A percentile compares a stretch with the other conserved stretches of the same genome.
phyloP scores from a whole-genome alignment of 2,329 filamentous ascomycete species.

The Ophiostoma sp. region DNA sequence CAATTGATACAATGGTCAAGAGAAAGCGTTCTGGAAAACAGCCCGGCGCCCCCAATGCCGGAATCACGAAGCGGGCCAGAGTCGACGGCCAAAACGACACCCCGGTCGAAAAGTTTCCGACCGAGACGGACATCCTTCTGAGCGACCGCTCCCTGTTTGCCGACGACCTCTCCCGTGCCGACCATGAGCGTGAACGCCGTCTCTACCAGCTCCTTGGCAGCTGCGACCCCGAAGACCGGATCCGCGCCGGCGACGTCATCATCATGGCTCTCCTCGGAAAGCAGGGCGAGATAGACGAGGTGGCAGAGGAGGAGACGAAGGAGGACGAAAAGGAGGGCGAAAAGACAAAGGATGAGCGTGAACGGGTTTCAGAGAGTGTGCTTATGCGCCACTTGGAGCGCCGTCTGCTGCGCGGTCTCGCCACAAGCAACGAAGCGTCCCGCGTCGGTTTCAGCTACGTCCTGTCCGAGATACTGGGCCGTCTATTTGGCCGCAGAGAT shows the following conservation, averaged over 20 bases:
- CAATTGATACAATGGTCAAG: constrained; percentile 22
- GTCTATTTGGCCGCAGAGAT: constrained; percentile 55
- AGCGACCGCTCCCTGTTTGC: constrained; percentile 44
- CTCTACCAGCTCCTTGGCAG: constrained; percentile 59
- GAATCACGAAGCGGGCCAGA: constrained; percentile 22
- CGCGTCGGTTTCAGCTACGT: constrained; percentile 85
- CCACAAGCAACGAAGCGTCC: constrained; percentile 83
- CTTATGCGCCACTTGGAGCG: constrained; percentile 56
- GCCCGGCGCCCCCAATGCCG: constrained; percentile 1
- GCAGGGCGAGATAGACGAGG: neutral
- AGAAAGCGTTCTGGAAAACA: constrained; percentile 25
- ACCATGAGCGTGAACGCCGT: constrained; percentile 52
- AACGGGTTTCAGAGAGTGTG: constrained; percentile 45
- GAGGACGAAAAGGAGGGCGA: neutral
- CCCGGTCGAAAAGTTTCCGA: neutral
- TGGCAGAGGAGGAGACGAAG: neutral
- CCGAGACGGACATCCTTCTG: constrained; percentile 21
- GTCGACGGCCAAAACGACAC: constrained; percentile 16
- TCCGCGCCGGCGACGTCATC: constrained; percentile 54
- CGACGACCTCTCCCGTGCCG: constrained; percentile 43
- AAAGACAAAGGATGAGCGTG: neutral
- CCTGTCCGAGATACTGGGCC: constrained; percentile 70
- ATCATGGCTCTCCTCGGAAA: constrained; percentile 48
- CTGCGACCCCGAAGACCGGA: constrained; percentile 51
- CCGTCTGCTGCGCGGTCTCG: constrained; percentile 77